A percentile compares a stretch with the other conserved stretches of the same genome.
phyloP scores from a whole-genome alignment of 805 yeast species.

The Pichia nanzhaoensis region DNA sequence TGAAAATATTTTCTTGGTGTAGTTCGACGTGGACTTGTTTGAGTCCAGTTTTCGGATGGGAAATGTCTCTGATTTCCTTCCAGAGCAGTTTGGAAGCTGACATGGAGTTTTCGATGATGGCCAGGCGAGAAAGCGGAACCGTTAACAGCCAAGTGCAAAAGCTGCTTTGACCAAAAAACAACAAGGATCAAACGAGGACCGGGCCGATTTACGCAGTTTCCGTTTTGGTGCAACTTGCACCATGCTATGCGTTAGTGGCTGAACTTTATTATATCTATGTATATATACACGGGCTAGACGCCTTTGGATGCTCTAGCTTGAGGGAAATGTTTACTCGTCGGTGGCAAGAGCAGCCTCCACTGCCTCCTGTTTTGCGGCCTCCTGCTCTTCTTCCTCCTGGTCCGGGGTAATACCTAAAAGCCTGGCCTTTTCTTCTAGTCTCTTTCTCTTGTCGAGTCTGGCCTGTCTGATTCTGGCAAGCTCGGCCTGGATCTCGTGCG shows the following conservation, averaged over 20 bases:
- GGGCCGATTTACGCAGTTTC: too few species aligned
- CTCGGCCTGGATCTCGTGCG: slow-evolving; percentile 86
- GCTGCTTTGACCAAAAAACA: too few species aligned
- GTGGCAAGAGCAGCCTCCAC: slow-evolving; percentile 9
- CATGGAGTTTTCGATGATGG: slow-evolving; percentile 5
- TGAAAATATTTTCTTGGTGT: slow-evolving; percentile 46
- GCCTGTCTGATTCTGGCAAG: slow-evolving; percentile 80
- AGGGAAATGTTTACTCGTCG: slow-evolving; percentile 6
- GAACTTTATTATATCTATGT: too few species aligned
- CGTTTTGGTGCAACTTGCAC: too few species aligned
- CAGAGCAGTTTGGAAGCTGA: slow-evolving; percentile 65
- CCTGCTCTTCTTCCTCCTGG: slow-evolving; percentile 10
- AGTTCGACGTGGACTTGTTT: slow-evolving; percentile 34
- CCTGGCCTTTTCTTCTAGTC: slow-evolving; percentile 64
- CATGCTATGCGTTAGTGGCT: too few species aligned
- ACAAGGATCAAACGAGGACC: background rate
- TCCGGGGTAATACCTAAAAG: slow-evolving; percentile 59
- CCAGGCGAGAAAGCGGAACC: too few species aligned
- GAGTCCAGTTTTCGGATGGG: slow-evolving; percentile 76
- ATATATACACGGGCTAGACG: background rate
- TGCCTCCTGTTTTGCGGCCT: slow-evolving; percentile 3
- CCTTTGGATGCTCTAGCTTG: background rate
- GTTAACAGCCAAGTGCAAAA: too few species aligned
- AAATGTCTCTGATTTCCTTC: slow-evolving; percentile 90
- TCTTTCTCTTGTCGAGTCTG: slow-evolving; percentile 62